Evolutionary conservation across 305 asterid species (phyloP), one percentile per base, ranked within the genome.

Genomic region (Fraxinus latifolia): DNA sequence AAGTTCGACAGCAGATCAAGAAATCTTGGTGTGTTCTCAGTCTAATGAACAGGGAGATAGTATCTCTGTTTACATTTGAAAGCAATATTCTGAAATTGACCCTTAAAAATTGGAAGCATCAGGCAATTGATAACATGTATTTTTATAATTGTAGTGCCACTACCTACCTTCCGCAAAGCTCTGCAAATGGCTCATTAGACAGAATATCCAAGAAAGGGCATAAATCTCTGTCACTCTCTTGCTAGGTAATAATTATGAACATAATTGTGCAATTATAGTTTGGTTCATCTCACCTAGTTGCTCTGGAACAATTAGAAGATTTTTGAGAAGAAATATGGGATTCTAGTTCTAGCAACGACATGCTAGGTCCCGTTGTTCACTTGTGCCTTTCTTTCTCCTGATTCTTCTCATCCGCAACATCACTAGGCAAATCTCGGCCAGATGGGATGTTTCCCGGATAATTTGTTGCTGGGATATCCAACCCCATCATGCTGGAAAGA

Each of bases 381-480:
- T 82, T 37, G 8, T 74, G 71, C 72, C 82, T 25, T 25, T 78
- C 89, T 25, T 88, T 88, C 84, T 86, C 91, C 78, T 77, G 84
- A 76, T 82, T 78, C 84, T 82, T 86, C 65, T 83, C 89, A 73
- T 83, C 91, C 5, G 87, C 90, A 39, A 62, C 83, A 34, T 70
- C 91, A 81, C 93, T 88, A 7, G 95, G 92, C 23, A 80, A 67
- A 82, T 90, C 93, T 1, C 82, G 87, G 33, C 94, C 96, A n/a
- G 90, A 47, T 42, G 97, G 97, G 68, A 92, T 89, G 84, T 87
- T 91, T 79, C 97, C 97, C 0, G 95, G 95, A 79, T 89, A 92
- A 79, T 95, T 87, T 32, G 93, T 91, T 44, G 88, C 76, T 3
- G 91, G 81, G 62, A 88, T 81, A 55, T 83, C 89, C 15, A 93